Base-by-base conservation (phyloP, 768 basidiomycete genomes). In the Phylloporus scabripes region DNA sequence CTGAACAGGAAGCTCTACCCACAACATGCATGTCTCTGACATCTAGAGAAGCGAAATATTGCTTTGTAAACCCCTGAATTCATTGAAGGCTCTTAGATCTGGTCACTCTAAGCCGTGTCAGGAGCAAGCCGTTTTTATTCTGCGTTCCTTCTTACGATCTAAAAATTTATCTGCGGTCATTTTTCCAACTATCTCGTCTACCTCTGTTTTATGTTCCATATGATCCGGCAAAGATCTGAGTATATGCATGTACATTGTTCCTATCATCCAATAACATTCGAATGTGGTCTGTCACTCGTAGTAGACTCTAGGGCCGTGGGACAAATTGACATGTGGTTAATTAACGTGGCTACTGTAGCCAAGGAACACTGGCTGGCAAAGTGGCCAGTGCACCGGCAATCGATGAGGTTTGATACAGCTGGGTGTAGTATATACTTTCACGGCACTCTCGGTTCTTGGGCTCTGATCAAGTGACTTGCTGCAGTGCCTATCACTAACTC, bases 11-110 rank as follows among this genome's bases (percentile, higher is more conserved):
- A 23, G 21, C 20, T 15, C 15, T 14, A 99, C 96, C 69, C 96
- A 99, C 82, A 99, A 99, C 79, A 93, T 99, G 91, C 93, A 97
- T 60, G 95, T 96, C 63, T 95, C 95, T 70, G 89, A 96, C 74
- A 92, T 99, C 67, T 54, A 26, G 42, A 88, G 95, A 69, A 23
- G 21, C n/a, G n/a, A n/a, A n/a, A n/a, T n/a, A n/a, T n/a, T n/a
- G n/a, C 21, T 5, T 5, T 23, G 21, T 23, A 23, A 23, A 23
- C 21, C 21, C 5, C 21, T 23, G 55, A 9, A 29, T 24, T 23
- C 10, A 1, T 50, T 26, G 20, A 26, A 7, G 6, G 14, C n/a
- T n/a, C n/a, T n/a, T n/a, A n/a, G n/a, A n/a, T n/a, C n/a, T n/a
- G n/a, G n/a, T n/a, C n/a, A n/a, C n/a, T n/a, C n/a, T n/a, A n/a